Evolutionary conservation across 306 rosid genomes (phyloP).

Genomic region (Fragaria ananassa): DNA sequence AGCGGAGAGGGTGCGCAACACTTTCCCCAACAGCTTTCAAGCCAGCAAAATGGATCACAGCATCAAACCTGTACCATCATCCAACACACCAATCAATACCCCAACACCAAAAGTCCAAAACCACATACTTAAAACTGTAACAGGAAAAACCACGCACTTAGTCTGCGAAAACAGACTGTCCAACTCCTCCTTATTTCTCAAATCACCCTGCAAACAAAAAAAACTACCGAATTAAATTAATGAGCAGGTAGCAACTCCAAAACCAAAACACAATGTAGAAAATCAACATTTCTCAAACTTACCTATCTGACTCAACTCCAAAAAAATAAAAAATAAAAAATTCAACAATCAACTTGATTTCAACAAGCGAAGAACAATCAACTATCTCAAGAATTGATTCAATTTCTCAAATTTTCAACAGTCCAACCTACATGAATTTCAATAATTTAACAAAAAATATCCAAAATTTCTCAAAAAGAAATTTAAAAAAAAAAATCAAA

Average conservation of each 20-base stretch:
- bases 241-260: neutral
- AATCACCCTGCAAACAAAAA: slow-evolving; percentile 57
- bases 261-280: neutral
- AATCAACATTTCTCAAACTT: neutral
- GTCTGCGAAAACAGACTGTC: slow-evolving; percentile 66
- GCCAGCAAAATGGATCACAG: slow-evolving; percentile 90
- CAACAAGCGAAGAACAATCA: neutral
- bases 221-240: neutral
- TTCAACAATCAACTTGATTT: neutral
- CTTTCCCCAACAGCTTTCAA: slow-evolving; percentile 91
- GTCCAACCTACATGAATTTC: neutral
- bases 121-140: neutral
- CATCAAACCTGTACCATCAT: slow-evolving; percentile 60
- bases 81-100: slow-evolving; percentile 1
- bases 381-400: neutral
- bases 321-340: neutral
- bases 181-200: slow-evolving; percentile 68
- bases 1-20: slow-evolving; percentile 64
- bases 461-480: neutral
- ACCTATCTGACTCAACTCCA: too few relatives aligned
- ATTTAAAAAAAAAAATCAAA: too few relatives aligned
- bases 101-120: neutral
- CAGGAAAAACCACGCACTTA: slow-evolving; percentile 28
- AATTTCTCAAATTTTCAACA: neutral
- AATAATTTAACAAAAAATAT: too few relatives aligned